A percentile compares a stretch with the other conserved stretches of the same genome.
Conservation (phyloP, 768 basidiomycete species). For the Russula abietina region DNA sequence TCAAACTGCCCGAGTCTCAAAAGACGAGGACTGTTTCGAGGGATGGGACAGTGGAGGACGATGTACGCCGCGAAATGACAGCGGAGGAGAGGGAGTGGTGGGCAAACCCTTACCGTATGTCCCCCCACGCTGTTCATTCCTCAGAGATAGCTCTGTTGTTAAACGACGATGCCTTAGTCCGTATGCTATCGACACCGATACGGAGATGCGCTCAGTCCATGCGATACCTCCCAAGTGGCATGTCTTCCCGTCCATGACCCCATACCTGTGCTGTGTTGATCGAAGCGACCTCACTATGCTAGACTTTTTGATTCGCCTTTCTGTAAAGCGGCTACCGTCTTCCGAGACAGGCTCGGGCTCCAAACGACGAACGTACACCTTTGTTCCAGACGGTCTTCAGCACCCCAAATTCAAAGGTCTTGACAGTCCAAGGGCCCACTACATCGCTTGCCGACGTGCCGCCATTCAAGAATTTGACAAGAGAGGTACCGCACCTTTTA, state of each 20-base stretch:
- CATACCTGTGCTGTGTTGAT: background rate
- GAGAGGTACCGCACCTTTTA: constrained; percentile 31
- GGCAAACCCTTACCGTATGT: constrained; percentile 71
- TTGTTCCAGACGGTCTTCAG: constrained; percentile 58
- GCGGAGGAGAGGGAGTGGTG: constrained; percentile 57
- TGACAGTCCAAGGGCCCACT: constrained; percentile 41
- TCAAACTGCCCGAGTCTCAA: constrained; percentile 32
- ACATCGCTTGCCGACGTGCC: constrained; percentile 57
- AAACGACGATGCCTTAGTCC: constrained; percentile 38
- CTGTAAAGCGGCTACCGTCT: constrained; percentile 40
- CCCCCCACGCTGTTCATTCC: background rate
- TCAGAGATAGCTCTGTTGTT: background rate
- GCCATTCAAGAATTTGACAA: constrained; percentile 38
- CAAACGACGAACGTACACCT: constrained; percentile 28
- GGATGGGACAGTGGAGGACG: constrained; percentile 16
- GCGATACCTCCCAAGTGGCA: constrained; percentile 54
- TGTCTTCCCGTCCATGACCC: background rate
- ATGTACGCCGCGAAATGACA: constrained; percentile 51
- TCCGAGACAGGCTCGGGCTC: constrained; percentile 10
- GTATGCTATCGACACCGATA: constrained; percentile 64
- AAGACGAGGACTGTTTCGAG: constrained; percentile 20
- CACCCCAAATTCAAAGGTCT: constrained; percentile 54
- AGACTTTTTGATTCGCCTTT: constrained; percentile 67
- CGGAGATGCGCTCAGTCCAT: constrained; percentile 49
- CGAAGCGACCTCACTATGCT: constrained; percentile 1